These are phyloP conservation scores for Chlorencoelia australis DNA, from an alignment of 2,329 filamentous ascomycete species.

Conservation along the genomic window DNA sequence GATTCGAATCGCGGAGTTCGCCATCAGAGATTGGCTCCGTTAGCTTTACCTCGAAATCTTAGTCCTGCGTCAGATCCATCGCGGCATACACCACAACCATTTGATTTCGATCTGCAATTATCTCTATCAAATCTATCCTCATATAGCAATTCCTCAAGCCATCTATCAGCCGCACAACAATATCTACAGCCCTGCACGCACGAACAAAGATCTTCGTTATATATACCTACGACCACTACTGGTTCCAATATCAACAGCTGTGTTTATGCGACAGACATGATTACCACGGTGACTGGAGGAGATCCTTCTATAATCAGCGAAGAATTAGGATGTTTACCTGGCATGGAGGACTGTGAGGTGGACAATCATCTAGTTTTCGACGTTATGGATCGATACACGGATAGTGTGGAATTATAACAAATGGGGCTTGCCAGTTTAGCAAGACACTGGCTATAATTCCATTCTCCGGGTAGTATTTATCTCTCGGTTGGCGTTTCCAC, in stretches of 20 bases:
- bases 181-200: conserved; percentile 7
- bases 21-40: conserved; percentile 10
- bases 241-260: conserved; percentile 23
- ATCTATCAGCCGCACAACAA: conserved; percentile 4
- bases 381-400: conserved; percentile 35
- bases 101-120: conserved; percentile 17
- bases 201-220: conserved; percentile 9
- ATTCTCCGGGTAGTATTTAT: too few species aligned
- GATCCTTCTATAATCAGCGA: conserved; percentile 28
- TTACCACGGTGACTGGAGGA: conserved; percentile 33
- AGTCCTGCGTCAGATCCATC: conserved; percentile 11
- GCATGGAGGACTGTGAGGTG: conserved; percentile 31
- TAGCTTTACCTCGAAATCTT: conserved; percentile 10
- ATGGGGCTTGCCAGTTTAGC: neutral
- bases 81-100: conserved; percentile 13
- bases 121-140: conserved; percentile 9
- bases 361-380: conserved; percentile 33
- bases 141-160: conserved; percentile 4
- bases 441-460: too few species aligned
- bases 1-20: conserved; percentile 5
- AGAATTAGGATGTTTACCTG: conserved; percentile 31
- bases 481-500: too few species aligned
- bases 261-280: conserved; percentile 34
- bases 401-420: conserved; percentile 15
- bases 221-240: conserved; percentile 10